A percentile compares a stretch with the other conserved stretches of the same genome.
Evolutionary conservation across 2,329 filamentous ascomycete species (phyloP).

Genomic region (Falciphora oryzae): DNA sequence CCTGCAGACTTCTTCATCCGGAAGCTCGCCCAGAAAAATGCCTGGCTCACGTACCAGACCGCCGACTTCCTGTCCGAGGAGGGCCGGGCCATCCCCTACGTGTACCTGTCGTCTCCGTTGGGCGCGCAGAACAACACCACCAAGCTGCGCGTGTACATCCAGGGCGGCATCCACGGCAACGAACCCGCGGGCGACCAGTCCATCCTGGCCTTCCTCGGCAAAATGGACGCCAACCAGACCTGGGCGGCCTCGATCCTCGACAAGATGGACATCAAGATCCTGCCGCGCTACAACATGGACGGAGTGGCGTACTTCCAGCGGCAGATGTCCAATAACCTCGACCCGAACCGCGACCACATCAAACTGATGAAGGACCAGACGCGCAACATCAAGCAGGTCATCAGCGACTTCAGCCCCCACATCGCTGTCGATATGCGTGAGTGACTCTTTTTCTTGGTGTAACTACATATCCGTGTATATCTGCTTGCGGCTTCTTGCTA

Average conservation of each 20-base stretch:
- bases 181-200: slow-evolving; percentile 6
- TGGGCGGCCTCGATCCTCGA: slow-evolving; percentile 4
- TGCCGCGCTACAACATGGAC: slow-evolving; percentile 8
- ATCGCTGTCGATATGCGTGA: slow-evolving; percentile 6
- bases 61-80: slow-evolving; percentile 7
- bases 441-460: not conserved
- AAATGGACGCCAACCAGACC: slow-evolving; percentile 6
- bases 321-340: slow-evolving; percentile 5
- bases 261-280: slow-evolving; percentile 3
- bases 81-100: slow-evolving; percentile 5
- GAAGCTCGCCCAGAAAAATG: not conserved
- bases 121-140: not conserved
- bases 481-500: too few relatives aligned
- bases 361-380: slow-evolving; percentile 7
- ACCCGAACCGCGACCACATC: slow-evolving; percentile 9
- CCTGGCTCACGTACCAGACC: slow-evolving; percentile 5
- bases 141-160: slow-evolving; percentile 6
- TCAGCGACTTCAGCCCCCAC: slow-evolving; percentile 5
- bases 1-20: slow-evolving; percentile 3
- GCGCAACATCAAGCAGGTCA: slow-evolving; percentile 2
- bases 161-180: slow-evolving; percentile 6
- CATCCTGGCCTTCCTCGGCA: not conserved
- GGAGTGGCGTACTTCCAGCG: slow-evolving; percentile 8
- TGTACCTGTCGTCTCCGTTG: not conserved
- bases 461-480: not conserved